Evolutionary conservation across 2,329 filamentous ascomycete genomes (phyloP), one percentile per base, ranked within the genome.

Genomic region (Thermochaetoides dissita): DNA sequence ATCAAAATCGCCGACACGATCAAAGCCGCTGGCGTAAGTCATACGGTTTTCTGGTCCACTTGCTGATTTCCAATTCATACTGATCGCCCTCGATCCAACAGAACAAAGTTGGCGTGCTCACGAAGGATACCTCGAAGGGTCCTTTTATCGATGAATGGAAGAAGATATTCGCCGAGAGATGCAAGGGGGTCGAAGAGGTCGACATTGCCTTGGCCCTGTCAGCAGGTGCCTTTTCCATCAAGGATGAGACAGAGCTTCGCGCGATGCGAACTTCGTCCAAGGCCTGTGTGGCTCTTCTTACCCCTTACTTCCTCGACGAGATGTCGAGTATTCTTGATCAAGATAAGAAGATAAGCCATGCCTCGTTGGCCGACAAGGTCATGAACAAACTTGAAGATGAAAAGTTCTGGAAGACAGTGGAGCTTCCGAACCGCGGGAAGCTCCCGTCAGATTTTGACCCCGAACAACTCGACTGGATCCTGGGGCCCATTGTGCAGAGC

Each of bases 101-200:
- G 81, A 91, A 89, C 59, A 96, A 94, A 68, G 76, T 96, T 17
- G 93, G 89, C 30, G 73, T 87, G 34, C 68, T 96, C 41, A 69
- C 81, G 38, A 95, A 94, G 65, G 88, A 95, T 58, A 78, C 72
- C 24, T 82, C 88, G 2, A 76, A 73, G 40, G 91, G 91, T 2
- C 87, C 87, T 1, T 96, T 98, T 55, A 80, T 89, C 55, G 87
- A 94, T 42, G 91, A 98, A 62, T 98, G 91, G 91, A 94, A 91
- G 64, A 84, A 85, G 53, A 64, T 78, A 4, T 89, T 84, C 53
- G 68, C 71, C 44, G 81, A 84, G 17, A 77, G 84, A 47, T 82
- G 81, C 59, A 88, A 91, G 59, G 88, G 93, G 48, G 66, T 86
- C 10, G 85, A 95, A 59, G 81, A 94, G 61, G 81, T 93, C 35